Conservation (phyloP, 2,329 filamentous ascomycete species). For the Pseudopyrenochaeta lycopersici region DNA sequence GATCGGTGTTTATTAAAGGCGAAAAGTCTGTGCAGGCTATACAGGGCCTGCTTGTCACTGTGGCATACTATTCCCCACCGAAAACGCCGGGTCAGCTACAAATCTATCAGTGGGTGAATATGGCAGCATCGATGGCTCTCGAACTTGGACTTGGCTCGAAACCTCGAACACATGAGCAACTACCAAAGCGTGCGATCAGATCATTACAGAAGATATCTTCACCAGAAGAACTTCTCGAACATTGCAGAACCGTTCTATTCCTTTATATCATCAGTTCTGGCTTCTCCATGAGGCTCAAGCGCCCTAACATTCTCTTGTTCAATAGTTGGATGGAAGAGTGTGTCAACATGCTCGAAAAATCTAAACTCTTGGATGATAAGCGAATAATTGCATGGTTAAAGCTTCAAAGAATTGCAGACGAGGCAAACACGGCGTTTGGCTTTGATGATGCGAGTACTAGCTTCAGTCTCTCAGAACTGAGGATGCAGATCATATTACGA, state of each 20-base stretch:
- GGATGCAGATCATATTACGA: conserved; percentile 46
- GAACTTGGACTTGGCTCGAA: conserved; percentile 49
- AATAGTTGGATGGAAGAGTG: conserved; percentile 51
- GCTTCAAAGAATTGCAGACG: conserved; percentile 47
- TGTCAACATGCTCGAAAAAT: conserved; percentile 40
- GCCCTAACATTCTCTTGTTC: conserved; percentile 44
- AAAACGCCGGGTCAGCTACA: conserved; percentile 42
- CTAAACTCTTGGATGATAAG: conserved; percentile 40
- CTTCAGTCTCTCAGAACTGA: conserved; percentile 46
- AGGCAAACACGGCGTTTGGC: conserved; percentile 48
- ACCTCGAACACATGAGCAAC: conserved; percentile 47
- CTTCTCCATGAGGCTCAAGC: conserved; percentile 43
- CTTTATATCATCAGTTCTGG: conserved; percentile 45
- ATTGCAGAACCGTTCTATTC: conserved; percentile 44
- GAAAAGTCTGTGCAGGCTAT: conserved; percentile 48
- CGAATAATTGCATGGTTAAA: conserved; percentile 41
- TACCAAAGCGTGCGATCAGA: conserved; percentile 44
- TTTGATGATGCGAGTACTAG: conserved; percentile 50
- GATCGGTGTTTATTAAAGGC: conserved; percentile 46
- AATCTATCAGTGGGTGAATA: conserved; percentile 47
- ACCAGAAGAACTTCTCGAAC: conserved; percentile 44
- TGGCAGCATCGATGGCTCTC: conserved; percentile 47
- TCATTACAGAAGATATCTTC: conserved; percentile 46
- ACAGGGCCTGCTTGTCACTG: conserved; percentile 46
- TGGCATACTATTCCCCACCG: conserved; percentile 46